phyloP scores from a whole-genome alignment of 2,329 filamentous ascomycete genomes.

The Cladosporium sp. region DNA sequence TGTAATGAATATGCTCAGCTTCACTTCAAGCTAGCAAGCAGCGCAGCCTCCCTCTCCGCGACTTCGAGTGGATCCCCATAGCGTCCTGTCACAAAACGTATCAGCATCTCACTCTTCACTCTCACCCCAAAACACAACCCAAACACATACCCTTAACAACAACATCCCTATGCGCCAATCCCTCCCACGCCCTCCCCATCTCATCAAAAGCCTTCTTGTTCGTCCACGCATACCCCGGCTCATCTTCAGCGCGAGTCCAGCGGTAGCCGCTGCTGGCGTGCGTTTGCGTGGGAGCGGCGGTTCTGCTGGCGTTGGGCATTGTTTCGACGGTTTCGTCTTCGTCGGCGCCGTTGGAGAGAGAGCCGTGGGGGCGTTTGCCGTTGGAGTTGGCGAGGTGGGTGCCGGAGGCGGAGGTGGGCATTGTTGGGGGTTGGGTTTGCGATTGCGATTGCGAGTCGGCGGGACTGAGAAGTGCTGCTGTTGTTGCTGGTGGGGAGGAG shows the following conservation, averaged over 20 bases:
- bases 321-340: slow-evolving; percentile 28
- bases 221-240: slow-evolving; percentile 55
- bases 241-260: slow-evolving; percentile 41
- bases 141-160: slow-evolving; percentile 35
- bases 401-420: slow-evolving; percentile 26
- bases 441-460: slow-evolving; percentile 60
- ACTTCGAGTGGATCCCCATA: slow-evolving; percentile 40
- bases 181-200: slow-evolving; percentile 50
- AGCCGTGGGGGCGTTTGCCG: slow-evolving; percentile 39
- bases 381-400: slow-evolving; percentile 35
- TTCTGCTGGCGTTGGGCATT: slow-evolving; percentile 25
- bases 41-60: slow-evolving; percentile 35
- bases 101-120: slow-evolving; percentile 14
- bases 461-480: slow-evolving; percentile 38
- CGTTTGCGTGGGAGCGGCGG: slow-evolving; percentile 27
- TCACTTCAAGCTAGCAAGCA: slow-evolving; percentile 6
- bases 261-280: slow-evolving; percentile 34
- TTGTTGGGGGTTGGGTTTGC: slow-evolving; percentile 37
- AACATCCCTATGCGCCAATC: slow-evolving; percentile 51
- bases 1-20: not conserved
- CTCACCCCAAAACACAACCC: not conserved
- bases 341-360: slow-evolving; percentile 35
- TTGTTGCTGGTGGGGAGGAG: slow-evolving; percentile 37
- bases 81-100: slow-evolving; percentile 25
- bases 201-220: slow-evolving; percentile 60